Evolutionary conservation across 1,139 yeast genomes (phyloP).

Genomic region (Sugiyamaella grinbergsii): DNA sequence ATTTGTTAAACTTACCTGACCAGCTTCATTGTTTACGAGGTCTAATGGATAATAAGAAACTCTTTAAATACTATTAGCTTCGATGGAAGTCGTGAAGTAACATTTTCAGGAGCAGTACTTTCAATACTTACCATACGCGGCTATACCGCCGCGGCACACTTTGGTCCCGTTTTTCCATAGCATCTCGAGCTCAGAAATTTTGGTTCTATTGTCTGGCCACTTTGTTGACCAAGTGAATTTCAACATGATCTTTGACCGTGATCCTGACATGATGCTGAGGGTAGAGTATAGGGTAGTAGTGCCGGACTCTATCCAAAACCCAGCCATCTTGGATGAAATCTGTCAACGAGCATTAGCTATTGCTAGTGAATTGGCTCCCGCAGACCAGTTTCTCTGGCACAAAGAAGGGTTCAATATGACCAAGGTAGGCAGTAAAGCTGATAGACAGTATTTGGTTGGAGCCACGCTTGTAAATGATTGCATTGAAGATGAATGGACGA

Average conservation of each 20-base stretch:
- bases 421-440: neutral
- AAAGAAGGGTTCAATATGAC: conserved; percentile 32
- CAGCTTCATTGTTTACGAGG: conserved; percentile 52
- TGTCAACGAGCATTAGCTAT: neutral
- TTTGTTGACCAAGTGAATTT: too few relatives aligned
- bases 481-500: conserved; percentile 51
- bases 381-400: conserved; percentile 35
- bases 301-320: neutral
- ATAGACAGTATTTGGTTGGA: conserved; percentile 43
- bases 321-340: conserved; percentile 1
- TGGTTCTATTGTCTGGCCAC: too few relatives aligned
- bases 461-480: conserved; percentile 50
- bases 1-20: conserved; percentile 25
- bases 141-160: too few relatives aligned
- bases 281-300: conserved; percentile 3
- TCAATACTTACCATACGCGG: too few relatives aligned
- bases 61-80: too few relatives aligned
- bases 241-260: too few relatives aligned
- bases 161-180: too few relatives aligned
- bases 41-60: too few relatives aligned
- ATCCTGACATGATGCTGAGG: too few relatives aligned
- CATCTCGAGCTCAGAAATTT: too few relatives aligned
- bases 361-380: conserved; percentile 1
- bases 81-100: too few relatives aligned
- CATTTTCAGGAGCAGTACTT: too few relatives aligned